Evolutionary conservation across 2,329 filamentous ascomycete species (phyloP), one percentile per base, ranked within the genome.

Genomic region (Pyrenochaeta sp.): DNA sequence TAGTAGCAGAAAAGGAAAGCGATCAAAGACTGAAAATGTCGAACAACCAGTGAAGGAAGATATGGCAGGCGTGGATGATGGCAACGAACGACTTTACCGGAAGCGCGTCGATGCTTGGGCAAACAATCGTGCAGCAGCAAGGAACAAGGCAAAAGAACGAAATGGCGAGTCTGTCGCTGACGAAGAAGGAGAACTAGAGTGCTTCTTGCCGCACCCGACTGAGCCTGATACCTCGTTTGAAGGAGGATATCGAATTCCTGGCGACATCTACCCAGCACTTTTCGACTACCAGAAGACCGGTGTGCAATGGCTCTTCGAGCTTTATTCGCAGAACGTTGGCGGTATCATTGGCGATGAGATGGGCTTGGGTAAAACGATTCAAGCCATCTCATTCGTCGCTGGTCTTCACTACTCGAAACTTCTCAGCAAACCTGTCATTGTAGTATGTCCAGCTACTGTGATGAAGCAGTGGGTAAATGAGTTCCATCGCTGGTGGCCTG

Each of bases 401-500:
- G 90, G 90, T 3, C 75, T 99, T 7, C 94, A 99, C 67, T 92
- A 96, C 71, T 97, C 91, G 72, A 89, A 87, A 57, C 89, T 86
- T 61, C 81, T 97, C 15, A 83, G 81, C 15, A 90, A 90, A 47
- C 94, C 94, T 0, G 85, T 95, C 29, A 90, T 99, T 47, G 83
- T 99, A 6, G 91, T 99, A 3, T 92, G 91, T 36, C 94, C 94
- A 2, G 93, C 93, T 3, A 99, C 94, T 0, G 88, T 99, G 17
- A 86, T 99, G 75, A 88, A 90, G 49, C 94, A 99, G 68, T 99
- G 94, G 94, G 94, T 96, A 9, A 96, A 95, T 53, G 94, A 99
- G 65, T 97, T 99, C 60, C 95, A 99, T 72, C 85, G 87, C 9
- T 99, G 95, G 95, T 99, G 95, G 95, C 94, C 94, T n/a, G 87